Evolutionary conservation across 352 stramenopile genomes (phyloP).

Genomic region (Globisporangium alternatum): DNA sequence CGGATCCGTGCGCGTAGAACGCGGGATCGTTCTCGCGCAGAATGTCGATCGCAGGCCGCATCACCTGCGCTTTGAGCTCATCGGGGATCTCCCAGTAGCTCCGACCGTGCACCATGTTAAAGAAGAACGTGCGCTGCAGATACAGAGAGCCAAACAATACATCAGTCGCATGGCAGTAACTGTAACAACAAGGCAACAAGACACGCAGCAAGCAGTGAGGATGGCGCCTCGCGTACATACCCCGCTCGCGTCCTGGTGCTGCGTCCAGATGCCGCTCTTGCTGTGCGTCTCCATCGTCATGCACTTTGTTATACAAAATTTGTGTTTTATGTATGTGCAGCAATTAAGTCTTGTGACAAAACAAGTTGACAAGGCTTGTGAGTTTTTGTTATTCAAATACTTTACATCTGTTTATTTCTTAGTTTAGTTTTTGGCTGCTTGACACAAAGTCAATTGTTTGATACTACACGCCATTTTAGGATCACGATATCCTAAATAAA

Average conservation of each 20-base stretch:
- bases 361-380: no score
- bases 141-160: background rate
- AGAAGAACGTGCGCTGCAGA: conserved; percentile 71
- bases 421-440: no score
- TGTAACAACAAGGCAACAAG: background rate
- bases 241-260: conserved; percentile 58
- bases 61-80: conserved; percentile 47
- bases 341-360: no score
- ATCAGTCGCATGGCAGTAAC: background rate
- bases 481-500: no score
- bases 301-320: background rate
- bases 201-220: background rate
- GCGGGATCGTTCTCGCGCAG: conserved; percentile 49
- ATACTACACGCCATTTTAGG: no score
- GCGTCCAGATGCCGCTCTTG: conserved; percentile 72
- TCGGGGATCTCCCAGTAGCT: conserved; percentile 74
- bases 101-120: conserved; percentile 68
- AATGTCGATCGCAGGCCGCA: conserved; percentile 41
- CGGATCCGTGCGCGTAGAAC: background rate
- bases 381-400: no score
- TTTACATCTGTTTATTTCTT: no score
- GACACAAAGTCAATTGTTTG: no score
- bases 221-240: conserved; percentile 25
- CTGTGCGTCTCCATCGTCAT: conserved; percentile 15
- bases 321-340: no score